Evolutionary conservation across 176 grass and related monocot genomes (phyloP), one percentile per base, ranked within the genome.

Genomic region (Avena atlantica): DNA sequence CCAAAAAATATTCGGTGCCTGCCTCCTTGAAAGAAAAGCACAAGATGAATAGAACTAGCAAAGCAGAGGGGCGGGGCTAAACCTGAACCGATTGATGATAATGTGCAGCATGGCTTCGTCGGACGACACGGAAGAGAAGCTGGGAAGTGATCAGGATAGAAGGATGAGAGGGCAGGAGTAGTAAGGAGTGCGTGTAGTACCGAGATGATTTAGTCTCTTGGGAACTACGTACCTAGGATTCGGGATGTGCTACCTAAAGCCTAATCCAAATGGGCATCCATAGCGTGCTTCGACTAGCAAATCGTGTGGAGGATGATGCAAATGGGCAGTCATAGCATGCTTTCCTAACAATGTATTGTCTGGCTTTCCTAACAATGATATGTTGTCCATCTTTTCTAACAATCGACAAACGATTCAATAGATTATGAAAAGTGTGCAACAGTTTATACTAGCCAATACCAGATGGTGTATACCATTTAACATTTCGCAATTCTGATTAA

Each of bases 31-130:
- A 14, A 78, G 20, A 3, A 12, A 71, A 8, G 17, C 7, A 79
- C 57, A 71, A 0, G 81, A 87, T 44, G 50, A 85, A 44, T 67
- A 65, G 15, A 80, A 21, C 49, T 57, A 4, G 23, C 12, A 82
- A 40, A 63, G 67, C 50, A 17, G 3, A 4, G 20, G 16, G 45
- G 50, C 66, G 9, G 58, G 12, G 40, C 51, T 42, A 42, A 70
- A 85, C 86, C 86, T 81, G 81, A 60, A 69, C 36, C 1, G 75
- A 29, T 11, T 48, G 5, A 6, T 29, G 65, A 87, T 42, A 79
- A 21, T 17, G 8, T 20, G 11, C 7, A 11, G n/a, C 15, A 1
- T 24, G 15, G 63, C 12, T 29, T 74, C 42, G 40, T 36, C 17
- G 6, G 51, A 83, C 37, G 1, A 8, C 24, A 53, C 4, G 21